A percentile compares a stretch with the other conserved stretches of the same genome.
These are phyloP conservation scores for Aspergillus sergii DNA, from an alignment of 2,329 filamentous ascomycete genomes.

Conservation along the genomic window DNA sequence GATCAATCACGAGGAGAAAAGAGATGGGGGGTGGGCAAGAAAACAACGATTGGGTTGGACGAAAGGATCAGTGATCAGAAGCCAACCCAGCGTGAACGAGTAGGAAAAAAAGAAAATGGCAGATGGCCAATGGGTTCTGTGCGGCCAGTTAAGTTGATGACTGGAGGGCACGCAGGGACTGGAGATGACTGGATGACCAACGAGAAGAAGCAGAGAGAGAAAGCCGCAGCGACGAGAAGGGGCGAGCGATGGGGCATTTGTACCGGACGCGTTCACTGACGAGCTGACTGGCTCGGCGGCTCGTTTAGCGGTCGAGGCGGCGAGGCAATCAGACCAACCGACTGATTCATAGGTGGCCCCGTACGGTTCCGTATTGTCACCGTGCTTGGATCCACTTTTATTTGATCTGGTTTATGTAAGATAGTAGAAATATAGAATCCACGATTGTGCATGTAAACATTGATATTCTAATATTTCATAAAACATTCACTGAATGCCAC, in stretches of 20 bases:
- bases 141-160: constrained; percentile 25
- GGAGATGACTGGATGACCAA: constrained; percentile 40
- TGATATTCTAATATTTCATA: neutral
- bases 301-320: constrained; percentile 21
- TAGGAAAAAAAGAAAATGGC: constrained; percentile 26
- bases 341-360: constrained; percentile 6
- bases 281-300: constrained; percentile 30
- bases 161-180: constrained; percentile 31
- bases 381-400: constrained; percentile 21
- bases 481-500: neutral
- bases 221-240: constrained; percentile 36
- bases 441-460: neutral
- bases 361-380: constrained; percentile 21
- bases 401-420: constrained; percentile 9
- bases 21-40: constrained; percentile 19
- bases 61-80: constrained; percentile 23
- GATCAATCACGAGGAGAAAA: constrained; percentile 17
- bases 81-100: constrained; percentile 19
- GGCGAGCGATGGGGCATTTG: constrained; percentile 46
- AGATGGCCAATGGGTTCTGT: constrained; percentile 25
- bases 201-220: constrained; percentile 44
- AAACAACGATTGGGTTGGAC: constrained; percentile 25
- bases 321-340: constrained; percentile 21
- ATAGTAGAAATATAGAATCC: neutral
- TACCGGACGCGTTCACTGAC: constrained; percentile 30